Conservation (phyloP, 2,329 filamentous ascomycete species). For the Lachnellula suecica region DNA sequence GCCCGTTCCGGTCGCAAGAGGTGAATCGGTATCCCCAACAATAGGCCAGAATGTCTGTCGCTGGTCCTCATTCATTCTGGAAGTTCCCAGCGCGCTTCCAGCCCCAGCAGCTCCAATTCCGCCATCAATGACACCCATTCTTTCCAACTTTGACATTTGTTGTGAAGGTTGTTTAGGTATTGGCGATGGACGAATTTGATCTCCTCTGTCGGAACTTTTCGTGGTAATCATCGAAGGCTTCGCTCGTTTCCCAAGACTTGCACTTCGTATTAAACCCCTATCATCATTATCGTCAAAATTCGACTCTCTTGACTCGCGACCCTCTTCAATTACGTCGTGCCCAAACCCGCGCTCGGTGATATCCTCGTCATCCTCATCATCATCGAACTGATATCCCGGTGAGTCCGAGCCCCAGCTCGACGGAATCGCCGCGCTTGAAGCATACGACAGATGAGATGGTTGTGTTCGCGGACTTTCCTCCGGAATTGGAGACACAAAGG, state of each 20-base stretch:
- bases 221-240: slow-evolving; percentile 57
- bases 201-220: slow-evolving; percentile 28
- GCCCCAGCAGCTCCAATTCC: background rate
- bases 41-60: slow-evolving; percentile 16
- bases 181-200: slow-evolving; percentile 21
- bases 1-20: slow-evolving; percentile 28
- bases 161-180: slow-evolving; percentile 31
- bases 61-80: slow-evolving; percentile 8
- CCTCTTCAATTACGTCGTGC: slow-evolving; percentile 25
- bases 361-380: slow-evolving; percentile 26
- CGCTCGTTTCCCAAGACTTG: slow-evolving; percentile 60
- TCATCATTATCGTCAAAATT: slow-evolving; percentile 41
- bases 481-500: slow-evolving; percentile 72
- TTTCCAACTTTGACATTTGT: slow-evolving; percentile 37
- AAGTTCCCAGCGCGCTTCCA: slow-evolving; percentile 2
- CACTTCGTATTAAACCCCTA: slow-evolving; percentile 57
- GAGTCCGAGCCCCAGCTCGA: slow-evolving; percentile 58
- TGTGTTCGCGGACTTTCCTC: slow-evolving; percentile 61
- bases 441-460: slow-evolving; percentile 63
- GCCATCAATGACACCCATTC: slow-evolving; percentile 19
- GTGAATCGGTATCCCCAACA: slow-evolving; percentile 22
- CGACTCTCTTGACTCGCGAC: slow-evolving; percentile 29
- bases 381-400: slow-evolving; percentile 38
- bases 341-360: slow-evolving; percentile 20
- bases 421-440: slow-evolving; percentile 72